A percentile compares a stretch with the other conserved stretches of the same genome.
These are phyloP conservation scores for Ustilago esculenta DNA, from an alignment of 1,284 basidiomycete species.

Conservation along the genomic window DNA sequence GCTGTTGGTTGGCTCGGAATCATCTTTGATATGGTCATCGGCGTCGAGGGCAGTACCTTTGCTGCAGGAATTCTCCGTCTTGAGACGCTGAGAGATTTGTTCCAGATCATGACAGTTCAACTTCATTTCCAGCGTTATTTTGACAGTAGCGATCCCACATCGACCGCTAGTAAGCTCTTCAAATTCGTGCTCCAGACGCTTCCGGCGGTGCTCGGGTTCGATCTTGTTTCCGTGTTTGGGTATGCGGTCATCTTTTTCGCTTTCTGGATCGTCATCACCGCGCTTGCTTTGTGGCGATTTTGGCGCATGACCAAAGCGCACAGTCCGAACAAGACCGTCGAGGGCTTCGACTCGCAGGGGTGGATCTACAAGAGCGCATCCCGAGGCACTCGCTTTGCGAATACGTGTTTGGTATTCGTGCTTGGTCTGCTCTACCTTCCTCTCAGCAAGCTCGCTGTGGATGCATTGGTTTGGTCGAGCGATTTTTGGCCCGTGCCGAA, in stretches of 20 bases:
- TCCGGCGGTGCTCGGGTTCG: constrained; percentile 53
- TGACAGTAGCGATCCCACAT: constrained; percentile 26
- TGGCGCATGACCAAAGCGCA: constrained; percentile 53
- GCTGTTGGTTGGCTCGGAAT: constrained; percentile 49
- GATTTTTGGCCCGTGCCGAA: constrained; percentile 69
- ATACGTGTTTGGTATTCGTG: constrained; percentile 55
- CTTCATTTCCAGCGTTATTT: constrained; percentile 44
- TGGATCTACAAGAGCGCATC: constrained; percentile 53
- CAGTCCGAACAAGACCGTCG: constrained; percentile 55
- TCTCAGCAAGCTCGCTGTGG: constrained; percentile 60
- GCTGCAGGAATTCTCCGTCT: constrained; percentile 57
- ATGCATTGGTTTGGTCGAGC: constrained; percentile 58
- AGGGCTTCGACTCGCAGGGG: constrained; percentile 58
- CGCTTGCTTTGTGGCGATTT: constrained; percentile 43
- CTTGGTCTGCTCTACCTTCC: constrained; percentile 58
- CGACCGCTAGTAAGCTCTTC: constrained; percentile 16
- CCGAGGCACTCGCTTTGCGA: constrained; percentile 52
- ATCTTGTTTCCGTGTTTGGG: constrained; percentile 60
- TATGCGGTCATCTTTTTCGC: constrained; percentile 54
- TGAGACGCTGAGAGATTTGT: constrained; percentile 54
- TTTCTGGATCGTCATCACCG: constrained; percentile 48
- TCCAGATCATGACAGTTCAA: constrained; percentile 55
- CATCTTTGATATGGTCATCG: constrained; percentile 59
- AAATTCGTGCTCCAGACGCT: constrained; percentile 51
- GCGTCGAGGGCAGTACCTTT: constrained; percentile 57